phyloP scores from a whole-genome alignment of 371 early-diverging fungal genomes.

The Lichtheimia ornata region DNA sequence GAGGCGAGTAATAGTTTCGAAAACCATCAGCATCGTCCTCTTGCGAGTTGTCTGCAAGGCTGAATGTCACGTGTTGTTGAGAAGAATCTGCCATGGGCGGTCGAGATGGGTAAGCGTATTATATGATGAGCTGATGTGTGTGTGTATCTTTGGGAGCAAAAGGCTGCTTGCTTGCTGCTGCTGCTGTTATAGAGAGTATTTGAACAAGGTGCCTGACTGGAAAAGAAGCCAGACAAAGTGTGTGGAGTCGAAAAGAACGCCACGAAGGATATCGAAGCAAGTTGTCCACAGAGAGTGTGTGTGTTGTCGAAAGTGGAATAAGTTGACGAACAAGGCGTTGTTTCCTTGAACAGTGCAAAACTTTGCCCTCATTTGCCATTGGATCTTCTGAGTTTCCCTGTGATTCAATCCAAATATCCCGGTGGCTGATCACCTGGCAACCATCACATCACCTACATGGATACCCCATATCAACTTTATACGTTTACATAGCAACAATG shows the following conservation, averaged over 20 bases:
- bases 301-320: conserved; percentile 4
- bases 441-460: too few relatives aligned
- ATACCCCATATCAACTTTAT: too few relatives aligned
- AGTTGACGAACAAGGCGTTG: neutral
- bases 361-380: too few relatives aligned
- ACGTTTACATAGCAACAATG: too few relatives aligned
- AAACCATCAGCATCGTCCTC: conserved; percentile 25
- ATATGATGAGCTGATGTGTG: too few relatives aligned
- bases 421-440: too few relatives aligned
- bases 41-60: conserved; percentile 11
- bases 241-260: conserved; percentile 25
- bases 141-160: too few relatives aligned
- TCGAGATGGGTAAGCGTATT: neutral
- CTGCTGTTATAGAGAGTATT: neutral
- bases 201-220: conserved; percentile 16
- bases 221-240: conserved; percentile 20
- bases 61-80: conserved; percentile 21
- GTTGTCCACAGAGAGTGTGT: conserved; percentile 1
- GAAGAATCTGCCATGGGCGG: conserved; percentile 4
- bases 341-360: too few relatives aligned
- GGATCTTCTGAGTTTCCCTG: too few relatives aligned
- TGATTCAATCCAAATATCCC: too few relatives aligned
- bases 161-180: conserved; percentile 4
- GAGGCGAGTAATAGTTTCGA: conserved; percentile 30
- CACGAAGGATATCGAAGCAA: conserved; percentile 11